Conservation (phyloP, 2,329 filamentous ascomycete species). For the Fusarium sp. region DNA sequence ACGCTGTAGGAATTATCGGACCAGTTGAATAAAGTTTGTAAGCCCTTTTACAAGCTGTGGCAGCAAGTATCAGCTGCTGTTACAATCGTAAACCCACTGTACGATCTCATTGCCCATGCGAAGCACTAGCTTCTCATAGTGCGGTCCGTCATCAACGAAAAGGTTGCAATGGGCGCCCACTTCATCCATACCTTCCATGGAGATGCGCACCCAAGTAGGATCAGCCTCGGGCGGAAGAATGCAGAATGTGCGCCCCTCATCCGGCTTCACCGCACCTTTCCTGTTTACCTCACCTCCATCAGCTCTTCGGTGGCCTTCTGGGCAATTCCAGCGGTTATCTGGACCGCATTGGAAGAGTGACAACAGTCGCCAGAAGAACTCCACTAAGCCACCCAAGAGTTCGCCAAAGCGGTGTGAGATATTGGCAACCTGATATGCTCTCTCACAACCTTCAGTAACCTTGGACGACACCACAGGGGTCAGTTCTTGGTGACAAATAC, state of each 20-base stretch:
- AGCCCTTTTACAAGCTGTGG: not conserved
- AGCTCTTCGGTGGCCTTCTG: not conserved
- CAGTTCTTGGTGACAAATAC: not conserved
- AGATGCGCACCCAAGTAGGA: not conserved
- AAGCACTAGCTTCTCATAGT: not conserved
- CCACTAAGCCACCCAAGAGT: not conserved
- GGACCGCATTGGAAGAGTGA: not conserved
- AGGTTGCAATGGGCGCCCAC: not conserved
- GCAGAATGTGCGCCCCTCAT: constrained; percentile 3
- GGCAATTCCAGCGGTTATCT: not conserved
- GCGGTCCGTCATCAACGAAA: not conserved
- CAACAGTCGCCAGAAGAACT: not conserved
- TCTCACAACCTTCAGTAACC: not conserved
- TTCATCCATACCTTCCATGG: not conserved
- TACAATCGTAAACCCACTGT: not conserved
- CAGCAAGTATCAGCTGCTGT: not conserved
- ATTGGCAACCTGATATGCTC: not conserved
- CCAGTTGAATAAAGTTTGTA: not conserved
- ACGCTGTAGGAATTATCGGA: not conserved
- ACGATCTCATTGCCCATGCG: not conserved
- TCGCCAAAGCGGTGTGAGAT: not conserved
- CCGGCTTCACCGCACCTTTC: not conserved
- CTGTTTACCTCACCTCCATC: not conserved
- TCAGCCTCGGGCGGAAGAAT: not conserved
- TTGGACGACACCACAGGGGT: not conserved